phyloP scores from a whole-genome alignment of 306 rosid genomes.

The Pyrus communis region DNA sequence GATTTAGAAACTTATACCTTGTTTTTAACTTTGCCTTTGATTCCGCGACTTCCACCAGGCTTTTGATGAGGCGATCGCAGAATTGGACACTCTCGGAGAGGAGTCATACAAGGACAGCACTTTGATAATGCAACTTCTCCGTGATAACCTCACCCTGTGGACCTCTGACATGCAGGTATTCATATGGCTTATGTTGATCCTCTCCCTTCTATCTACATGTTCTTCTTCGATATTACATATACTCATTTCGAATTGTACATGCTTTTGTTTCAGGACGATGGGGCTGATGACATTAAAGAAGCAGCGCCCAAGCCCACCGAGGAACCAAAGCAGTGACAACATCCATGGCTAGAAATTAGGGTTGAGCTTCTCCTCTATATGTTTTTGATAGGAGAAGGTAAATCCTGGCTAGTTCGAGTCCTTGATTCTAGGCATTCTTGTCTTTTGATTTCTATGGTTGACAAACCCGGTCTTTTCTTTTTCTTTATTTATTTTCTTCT shows the following conservation, averaged over 20 bases:
- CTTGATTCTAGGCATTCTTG: conserved; percentile 56
- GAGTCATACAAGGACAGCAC: conserved; percentile 99
- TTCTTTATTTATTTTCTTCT: neutral
- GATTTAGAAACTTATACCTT: neutral
- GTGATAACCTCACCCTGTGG: conserved; percentile 98
- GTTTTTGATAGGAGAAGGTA: conserved; percentile 71
- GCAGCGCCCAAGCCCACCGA: conserved; percentile 13
- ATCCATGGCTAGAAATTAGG: conserved; percentile 33
- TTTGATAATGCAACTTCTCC: conserved; percentile 98
- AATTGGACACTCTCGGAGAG: conserved; percentile 94
- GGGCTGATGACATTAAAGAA: conserved; percentile 91
- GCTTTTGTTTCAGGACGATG: conserved; percentile 66
- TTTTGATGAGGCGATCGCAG: conserved; percentile 97
- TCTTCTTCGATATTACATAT: neutral
- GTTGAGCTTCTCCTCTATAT: conserved; percentile 63
- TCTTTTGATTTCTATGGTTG: conserved; percentile 52
- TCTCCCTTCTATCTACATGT: neutral
- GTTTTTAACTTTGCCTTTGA: neutral
- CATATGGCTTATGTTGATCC: neutral
- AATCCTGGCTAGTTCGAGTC: conserved; percentile 39
- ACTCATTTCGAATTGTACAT: neutral
- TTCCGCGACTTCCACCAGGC: conserved; percentile 39
- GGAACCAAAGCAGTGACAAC: conserved; percentile 50
- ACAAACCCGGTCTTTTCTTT: conserved; percentile 30
- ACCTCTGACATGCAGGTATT: conserved; percentile 98